Base-by-base conservation (phyloP, 1,139 yeast genomes). In the Candida sp. region DNA sequence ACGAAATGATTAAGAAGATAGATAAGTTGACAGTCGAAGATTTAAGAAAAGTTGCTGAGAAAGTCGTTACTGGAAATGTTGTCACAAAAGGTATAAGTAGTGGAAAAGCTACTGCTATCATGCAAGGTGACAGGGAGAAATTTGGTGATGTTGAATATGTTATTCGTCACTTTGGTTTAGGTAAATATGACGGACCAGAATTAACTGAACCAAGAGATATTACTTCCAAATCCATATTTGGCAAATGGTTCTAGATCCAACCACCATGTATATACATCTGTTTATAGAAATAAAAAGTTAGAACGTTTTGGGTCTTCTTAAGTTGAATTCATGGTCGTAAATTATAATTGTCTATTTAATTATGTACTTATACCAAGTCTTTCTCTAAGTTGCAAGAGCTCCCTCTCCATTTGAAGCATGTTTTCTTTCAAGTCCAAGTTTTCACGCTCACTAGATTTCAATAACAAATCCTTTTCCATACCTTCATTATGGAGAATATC, bases 41-140 rank as follows among this genome's bases (percentile, higher is more conserved):
- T 60, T 74, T 93, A 41, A 77, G 79, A 47, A 68, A 80, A 5
- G 91, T 89, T 2, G 96, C 97, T 3, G 79, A 79, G 56, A 78
- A 82, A 48, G 82, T 93, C 1, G 73, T 93, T 40, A 84, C 93
- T 0, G 89, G 93, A 4, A 71, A 75, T 34, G 82, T 75, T 2
- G 63, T 66, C 22, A 80, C 75, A 40, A 60, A 59, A 34, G 84
- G 81, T 4, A 58, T 60, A 12, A 80, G 81, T 40, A 64, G 78
- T 5, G 87, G 91, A 2, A 71, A 67, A 48, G 95, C 98, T 12
- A 86, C 96, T 0, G 72, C 90, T 34, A 95, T 89, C 5, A 81
- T 89, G 74, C 96, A 90, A 68, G 99, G 98, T 44, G 84, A 87
- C 47, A 78, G 95, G 54, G 88, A 81, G 40, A 70, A 79, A 8